Base-by-base conservation (phyloP, 257 asterid genomes). In the Solanum bulbocastanum region DNA sequence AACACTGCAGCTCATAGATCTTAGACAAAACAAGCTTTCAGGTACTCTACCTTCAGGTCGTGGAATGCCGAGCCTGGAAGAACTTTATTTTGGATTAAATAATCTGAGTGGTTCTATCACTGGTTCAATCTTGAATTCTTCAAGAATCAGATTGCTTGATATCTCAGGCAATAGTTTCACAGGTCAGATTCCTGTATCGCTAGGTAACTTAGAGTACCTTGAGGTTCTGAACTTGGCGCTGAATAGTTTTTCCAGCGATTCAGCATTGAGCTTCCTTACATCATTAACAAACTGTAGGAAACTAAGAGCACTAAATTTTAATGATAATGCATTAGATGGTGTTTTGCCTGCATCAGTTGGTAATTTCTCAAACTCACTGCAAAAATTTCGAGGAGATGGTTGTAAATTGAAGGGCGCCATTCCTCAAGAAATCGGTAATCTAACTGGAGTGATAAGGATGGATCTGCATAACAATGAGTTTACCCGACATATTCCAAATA, bases 41-140 rank as follows among this genome's bases (percentile, higher is more conserved):
- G 49, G 91, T 32, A 76, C 76, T 69, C 36, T 90, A 30, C 89
- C 89, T 13, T 52, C 87, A 83, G 92, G 92, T 37, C 71, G 18
- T 4, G 71, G 23, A 14, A 32, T 88, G 3, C 87, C 88, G 15
- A 76, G 66, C 36, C 83, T 88, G 18, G 69, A 68, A 87, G 16
- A 32, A 2, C 6, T 62, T 62, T 23, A 10, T 3, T 23, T 3
- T 65, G 8, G 16, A 65, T 8, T 0, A 2, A 76, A 39, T 23
- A 3, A 86, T 36, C 66, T 88, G 23, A 78, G 65, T 12, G 92
- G 91, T 13, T 62, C 39, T 7, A 84, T 90, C 66, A 87, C 92
- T 16, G 39, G 25, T 13, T 79, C 87, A 58, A 87, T 89, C 84
- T 89, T 87, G 81, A 90, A 90, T 74, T 79, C 85, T 15, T 89